Evolutionary conservation across 805 yeast species (phyloP).

Genomic region (Hagleromyces aurorensis): DNA sequence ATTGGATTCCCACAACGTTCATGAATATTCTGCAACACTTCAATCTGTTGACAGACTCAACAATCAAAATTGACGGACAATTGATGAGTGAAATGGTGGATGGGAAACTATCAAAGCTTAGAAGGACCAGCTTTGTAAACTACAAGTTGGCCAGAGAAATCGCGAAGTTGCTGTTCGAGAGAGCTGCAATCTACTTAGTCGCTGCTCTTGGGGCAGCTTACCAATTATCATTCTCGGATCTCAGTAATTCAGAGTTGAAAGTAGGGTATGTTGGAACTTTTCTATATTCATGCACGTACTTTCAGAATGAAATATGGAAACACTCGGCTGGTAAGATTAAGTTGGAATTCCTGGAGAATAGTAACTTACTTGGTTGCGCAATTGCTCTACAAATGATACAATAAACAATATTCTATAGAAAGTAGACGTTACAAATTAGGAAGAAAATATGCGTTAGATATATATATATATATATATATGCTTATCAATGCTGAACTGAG

Average conservation of each 20-base stretch:
- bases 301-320: slow-evolving; percentile 11
- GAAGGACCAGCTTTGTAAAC: slow-evolving; percentile 1
- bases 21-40: slow-evolving; percentile 13
- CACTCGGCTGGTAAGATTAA: slow-evolving; percentile 10
- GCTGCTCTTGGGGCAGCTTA: slow-evolving; percentile 16
- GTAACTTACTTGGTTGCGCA: slow-evolving; percentile 26
- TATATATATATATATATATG: no score
- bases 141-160: slow-evolving; percentile 6
- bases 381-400: slow-evolving; percentile 15
- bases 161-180: slow-evolving; percentile 13
- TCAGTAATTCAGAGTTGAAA: slow-evolving; percentile 5
- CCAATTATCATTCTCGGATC: slow-evolving; percentile 3
- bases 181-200: slow-evolving; percentile 21
- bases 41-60: slow-evolving; percentile 3
- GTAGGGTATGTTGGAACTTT: slow-evolving; percentile 27
- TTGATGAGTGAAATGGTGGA: slow-evolving; percentile 12
- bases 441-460: no score
- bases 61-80: slow-evolving; percentile 17
- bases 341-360: slow-evolving; percentile 17
- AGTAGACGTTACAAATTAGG: no score
- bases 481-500: no score
- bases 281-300: slow-evolving; percentile 14
- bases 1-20: slow-evolving; percentile 20
- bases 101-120: no score
- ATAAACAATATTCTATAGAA: no score